Base-by-base conservation (phyloP, 2,329 filamentous ascomycete genomes). In the Verticillium nonalfalfae region DNA sequence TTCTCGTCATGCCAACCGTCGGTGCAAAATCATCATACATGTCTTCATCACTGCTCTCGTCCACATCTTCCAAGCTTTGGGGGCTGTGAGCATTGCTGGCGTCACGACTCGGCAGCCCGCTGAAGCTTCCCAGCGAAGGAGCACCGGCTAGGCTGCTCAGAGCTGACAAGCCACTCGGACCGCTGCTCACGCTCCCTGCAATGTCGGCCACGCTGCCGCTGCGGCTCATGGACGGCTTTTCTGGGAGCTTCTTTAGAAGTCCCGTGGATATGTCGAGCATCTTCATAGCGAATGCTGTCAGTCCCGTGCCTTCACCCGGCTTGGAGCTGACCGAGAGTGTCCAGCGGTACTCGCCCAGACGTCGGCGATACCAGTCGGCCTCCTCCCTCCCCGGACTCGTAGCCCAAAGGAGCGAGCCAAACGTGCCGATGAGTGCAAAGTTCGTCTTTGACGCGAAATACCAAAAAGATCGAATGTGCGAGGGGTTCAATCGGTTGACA, bases 351-450 rank as follows among this genome's bases (percentile, higher is more conserved):
- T 99, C 94, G 63, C 87, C 88, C 26, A 98, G 77, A 1, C 94
- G 82, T 13, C 90, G 84, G 40, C 91, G 87, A 75, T 98, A 99
- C 82, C 96, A 98, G 36, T 95, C 91, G 0, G 91, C 91, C 74
- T 98, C 94, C 72, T 97, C 93, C 57, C 87, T 83, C 0, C 90
- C 92, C 0, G 92, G 92, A 0, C 91, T 91, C 0, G 93, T 97
- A 10, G 93, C 92, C 85, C 92, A 94, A 3, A 98, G 83, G 11
- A 98, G 80, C 14, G 90, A 91, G 3, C 93, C 94, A 72, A 98
- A 98, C 0, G 93, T 97, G 60, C 93, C 93, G 69, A 98, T 97
- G 11, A 98, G 82, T 0, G 94, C 93, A 75, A 98, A 97, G 75
- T 97, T 97, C 40, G 90, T 90, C 69, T 92, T 91, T 50, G 89